Percentiles rank a stretch among this genome's conserved stretches.
phyloP scores from a whole-genome alignment of 306 rosid genomes.

The Adenanthera pavonina region DNA sequence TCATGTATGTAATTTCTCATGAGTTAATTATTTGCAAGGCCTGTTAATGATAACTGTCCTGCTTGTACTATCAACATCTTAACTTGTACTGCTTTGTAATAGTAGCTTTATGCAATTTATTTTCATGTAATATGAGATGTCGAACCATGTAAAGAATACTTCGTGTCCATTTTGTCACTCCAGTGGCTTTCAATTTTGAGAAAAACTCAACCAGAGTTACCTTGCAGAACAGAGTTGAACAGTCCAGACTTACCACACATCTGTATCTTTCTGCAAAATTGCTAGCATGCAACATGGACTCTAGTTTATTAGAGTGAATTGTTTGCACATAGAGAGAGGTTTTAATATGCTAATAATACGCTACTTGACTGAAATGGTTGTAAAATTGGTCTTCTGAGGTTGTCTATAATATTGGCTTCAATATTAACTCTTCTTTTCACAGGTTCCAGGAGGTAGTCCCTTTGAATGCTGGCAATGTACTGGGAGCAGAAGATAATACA shows the following conservation, averaged over 20 bases:
- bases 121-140: neutral
- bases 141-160: conserved; percentile 1
- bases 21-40: neutral
- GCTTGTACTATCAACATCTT: conserved; percentile 12
- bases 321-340: neutral
- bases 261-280: neutral
- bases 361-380: neutral
- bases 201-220: neutral
- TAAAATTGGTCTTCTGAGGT: conserved; percentile 32
- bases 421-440: conserved; percentile 27
- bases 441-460: conserved; percentile 98
- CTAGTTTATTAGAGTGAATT: neutral
- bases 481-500: conserved; percentile 87
- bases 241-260: neutral
- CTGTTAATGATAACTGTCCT: neutral
- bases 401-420: conserved; percentile 7
- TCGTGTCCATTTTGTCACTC: neutral
- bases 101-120: neutral
- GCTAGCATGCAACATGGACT: neutral
- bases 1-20: neutral
- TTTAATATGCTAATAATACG: neutral
- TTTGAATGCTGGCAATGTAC: conserved; percentile 88
- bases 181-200: neutral
- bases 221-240: neutral
- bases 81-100: neutral